Percentiles rank a stretch among this genome's conserved stretches.
Conservation (phyloP, 768 basidiomycete genomes). For the Mrakia frigida region DNA sequence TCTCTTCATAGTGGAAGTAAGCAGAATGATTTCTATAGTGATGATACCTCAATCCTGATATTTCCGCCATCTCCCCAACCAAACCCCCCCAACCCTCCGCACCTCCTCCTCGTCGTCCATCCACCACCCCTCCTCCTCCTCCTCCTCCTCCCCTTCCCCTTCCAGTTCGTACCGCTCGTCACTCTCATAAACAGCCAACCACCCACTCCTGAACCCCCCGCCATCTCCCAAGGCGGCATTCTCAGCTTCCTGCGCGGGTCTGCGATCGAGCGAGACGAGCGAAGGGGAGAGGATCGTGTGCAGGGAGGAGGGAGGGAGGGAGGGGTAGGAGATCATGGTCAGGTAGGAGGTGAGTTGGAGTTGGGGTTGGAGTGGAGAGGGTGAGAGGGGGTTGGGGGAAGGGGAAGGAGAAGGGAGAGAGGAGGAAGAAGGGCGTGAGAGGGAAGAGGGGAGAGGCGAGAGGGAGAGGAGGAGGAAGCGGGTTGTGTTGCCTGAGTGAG, state of each 20-base stretch:
- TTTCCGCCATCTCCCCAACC: background rate
- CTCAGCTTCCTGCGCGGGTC: background rate
- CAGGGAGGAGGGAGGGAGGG: background rate
- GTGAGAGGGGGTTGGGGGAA: slow-evolving; percentile 16
- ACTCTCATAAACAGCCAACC: background rate
- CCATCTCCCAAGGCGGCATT: background rate
- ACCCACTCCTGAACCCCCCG: slow-evolving; percentile 9
- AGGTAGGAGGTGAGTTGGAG: background rate
- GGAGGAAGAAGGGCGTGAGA: background rate
- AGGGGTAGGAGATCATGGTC: background rate
- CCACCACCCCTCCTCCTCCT: background rate
- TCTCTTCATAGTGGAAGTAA: no score
- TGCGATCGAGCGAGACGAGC: slow-evolving; percentile 7
- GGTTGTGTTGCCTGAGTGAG: background rate
- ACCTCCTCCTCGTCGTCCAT: background rate
- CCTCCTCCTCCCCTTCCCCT: background rate
- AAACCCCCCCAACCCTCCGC: background rate
- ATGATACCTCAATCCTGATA: no score
- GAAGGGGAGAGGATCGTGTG: slow-evolving; percentile 2
- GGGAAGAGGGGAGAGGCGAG: background rate
- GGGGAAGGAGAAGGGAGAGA: background rate
- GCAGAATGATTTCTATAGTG: no score
- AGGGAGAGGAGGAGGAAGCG: no score
- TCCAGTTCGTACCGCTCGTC: background rate
- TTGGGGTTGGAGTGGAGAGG: background rate